Conservation (phyloP, 768 basidiomycete species). For the Lentinula detonsa region DNA sequence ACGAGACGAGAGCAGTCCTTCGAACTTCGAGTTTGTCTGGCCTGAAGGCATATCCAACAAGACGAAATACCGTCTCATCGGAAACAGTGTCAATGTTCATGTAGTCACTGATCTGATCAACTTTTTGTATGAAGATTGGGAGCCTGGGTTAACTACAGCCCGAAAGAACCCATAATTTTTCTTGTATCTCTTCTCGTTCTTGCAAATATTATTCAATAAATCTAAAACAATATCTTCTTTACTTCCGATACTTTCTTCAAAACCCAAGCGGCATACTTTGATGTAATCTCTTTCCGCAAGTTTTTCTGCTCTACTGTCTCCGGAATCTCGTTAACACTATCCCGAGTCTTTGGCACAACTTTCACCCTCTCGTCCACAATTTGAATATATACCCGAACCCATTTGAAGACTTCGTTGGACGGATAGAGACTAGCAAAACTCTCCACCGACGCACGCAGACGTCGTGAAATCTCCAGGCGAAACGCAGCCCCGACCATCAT, state of each 20-base stretch:
- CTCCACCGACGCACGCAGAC: not conserved
- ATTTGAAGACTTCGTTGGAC: not conserved
- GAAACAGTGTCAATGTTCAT: constrained; percentile 77
- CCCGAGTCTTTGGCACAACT: not conserved
- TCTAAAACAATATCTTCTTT: not conserved
- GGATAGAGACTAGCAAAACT: not conserved
- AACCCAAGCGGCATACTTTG: not conserved
- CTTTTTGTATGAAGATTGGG: constrained; percentile 41
- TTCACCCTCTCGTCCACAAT: not conserved
- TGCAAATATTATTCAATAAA: too few relatives aligned
- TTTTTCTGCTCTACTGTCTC: not conserved
- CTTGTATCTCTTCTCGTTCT: not conserved
- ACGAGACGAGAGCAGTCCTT: not conserved
- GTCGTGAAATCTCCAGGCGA: not conserved
- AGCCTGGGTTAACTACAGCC: not conserved
- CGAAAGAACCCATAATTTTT: not conserved
- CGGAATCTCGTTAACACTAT: not conserved
- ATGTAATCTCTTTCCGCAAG: too few relatives aligned
- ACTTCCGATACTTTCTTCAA: not conserved
- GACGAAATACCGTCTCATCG: constrained; percentile 70
- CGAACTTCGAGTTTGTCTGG: constrained; percentile 45
- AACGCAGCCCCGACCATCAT: not conserved
- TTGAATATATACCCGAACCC: not conserved
- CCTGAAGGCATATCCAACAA: constrained; percentile 54
- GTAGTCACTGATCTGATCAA: constrained; percentile 60